Evolutionary conservation across 2,329 filamentous ascomycete genomes (phyloP), one percentile per base, ranked within the genome.

Genomic region (Diaporthe vaccinii): DNA sequence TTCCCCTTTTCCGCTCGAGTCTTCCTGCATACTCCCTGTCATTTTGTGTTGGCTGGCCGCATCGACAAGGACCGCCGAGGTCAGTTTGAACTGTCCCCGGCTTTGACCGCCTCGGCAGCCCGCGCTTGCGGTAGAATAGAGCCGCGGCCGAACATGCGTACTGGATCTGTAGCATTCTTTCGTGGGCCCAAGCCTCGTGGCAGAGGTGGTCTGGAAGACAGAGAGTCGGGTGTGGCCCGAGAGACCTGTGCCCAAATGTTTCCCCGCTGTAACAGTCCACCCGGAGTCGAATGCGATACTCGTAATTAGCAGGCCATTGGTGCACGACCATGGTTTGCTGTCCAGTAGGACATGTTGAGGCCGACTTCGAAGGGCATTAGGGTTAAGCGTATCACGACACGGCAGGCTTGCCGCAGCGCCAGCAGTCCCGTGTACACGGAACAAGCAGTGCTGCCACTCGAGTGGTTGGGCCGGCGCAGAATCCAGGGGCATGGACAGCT

Each of bases 1-100:
- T 34, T 22, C 31, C 28, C 31, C 15, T 31, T 4, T 20, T 8
- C 15, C 36, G n/a, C 22, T 15, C 22, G 46, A 39, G 55, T 65
- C n/a, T 49, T 39, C 34, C 46, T 73, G 58, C 70, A 55, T 36
- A 34, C 70, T 57, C 61, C 71, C 71, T 44, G 28, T 20, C 49
- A n/a, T 44, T 34, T 39, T 15, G 46, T 41, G 71, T 25, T 73
- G 71, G 46, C 58, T 65, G 36, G 58, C 58, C 49, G 58, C 71
- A 55, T 61, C 36, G 36, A 57, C 7, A 9, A 12, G 58, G 22
- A 25, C 49, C n/a, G 25, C 34, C 34, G 44, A 65, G 25, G 34
- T 44, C 34, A 53, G n/a, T 39, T 6, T 68, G 31, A 22, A 8
- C 65, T 17, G 12, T n/a, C 46, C 31, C 22, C 15, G 28, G 49